Base-by-base conservation (phyloP, 768 basidiomycete species). In the Rossbeevera mucosa region DNA sequence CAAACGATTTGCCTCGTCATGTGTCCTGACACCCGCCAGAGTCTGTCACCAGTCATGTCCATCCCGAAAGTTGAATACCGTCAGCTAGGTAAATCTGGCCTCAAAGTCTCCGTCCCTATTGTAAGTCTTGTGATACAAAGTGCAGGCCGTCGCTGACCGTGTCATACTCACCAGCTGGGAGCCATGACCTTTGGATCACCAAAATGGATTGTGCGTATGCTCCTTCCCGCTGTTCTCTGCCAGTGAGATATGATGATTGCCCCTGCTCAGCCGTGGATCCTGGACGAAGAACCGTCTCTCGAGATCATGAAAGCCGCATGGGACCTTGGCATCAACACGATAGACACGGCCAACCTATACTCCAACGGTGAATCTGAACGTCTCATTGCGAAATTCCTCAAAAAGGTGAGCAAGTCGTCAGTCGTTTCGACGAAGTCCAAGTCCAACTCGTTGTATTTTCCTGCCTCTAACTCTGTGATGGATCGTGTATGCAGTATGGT, bases 261-360 rank as follows among this genome's bases (percentile, higher is more conserved):
- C 14, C 22, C 13, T 7, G 28, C 26, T 44, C 41, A 66, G 59
- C 18, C 63, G 11, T 71, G 65, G 60, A 58, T 66, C 26, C 52
- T 64, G 5, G 59, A 58, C 1, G 65, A 65, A 49, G 61, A 59
- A 4, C 49, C 68, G 26, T 62, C 66, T 1, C 47, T 68, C 16
- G 50, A 59, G 47, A 64, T 73, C 54, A 50, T 76, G 51, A 71
- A 73, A 55, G 60, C 61, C 16, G 71, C 74, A 1, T 74, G 64
- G 62, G 67, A 73, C 18, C 53, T 62, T 28, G 74, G 73, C 4
- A 66, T 74, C 48, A 70, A 63, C 45, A 72, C 68, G 7, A 67
- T 69, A 33, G 73, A 76, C 40, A 72, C 72, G 1, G 71, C 74
- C 52, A 72, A 71, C 1, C 60, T 70, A 29, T 67, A 74, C 12